A percentile compares a stretch with the other conserved stretches of the same genome.
Conservation (phyloP, 768 basidiomycete genomes). For the Daedalea quercina region DNA sequence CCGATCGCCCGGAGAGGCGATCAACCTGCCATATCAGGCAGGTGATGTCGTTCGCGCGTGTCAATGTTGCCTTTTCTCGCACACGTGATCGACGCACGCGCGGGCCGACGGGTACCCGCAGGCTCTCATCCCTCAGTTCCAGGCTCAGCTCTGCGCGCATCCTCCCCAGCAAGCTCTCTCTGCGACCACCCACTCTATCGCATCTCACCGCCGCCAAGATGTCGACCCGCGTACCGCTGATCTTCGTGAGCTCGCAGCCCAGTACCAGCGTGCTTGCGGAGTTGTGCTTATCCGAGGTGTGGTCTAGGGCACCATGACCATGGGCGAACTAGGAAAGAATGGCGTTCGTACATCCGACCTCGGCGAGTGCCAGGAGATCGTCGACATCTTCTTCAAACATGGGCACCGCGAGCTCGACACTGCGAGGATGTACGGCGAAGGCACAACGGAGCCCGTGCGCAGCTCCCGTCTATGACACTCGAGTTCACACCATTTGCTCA, state of each 20-base stretch:
- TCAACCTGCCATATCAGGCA: background rate
- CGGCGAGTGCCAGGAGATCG: constrained; percentile 34
- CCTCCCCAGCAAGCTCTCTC: background rate
- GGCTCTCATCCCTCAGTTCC: background rate
- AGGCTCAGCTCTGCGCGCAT: background rate
- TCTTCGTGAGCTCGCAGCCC: constrained; percentile 28
- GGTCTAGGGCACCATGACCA: constrained; percentile 41
- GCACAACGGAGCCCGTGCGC: constrained; percentile 48
- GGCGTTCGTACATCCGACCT: constrained; percentile 32
- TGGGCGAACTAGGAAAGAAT: constrained; percentile 35
- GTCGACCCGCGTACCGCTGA: constrained; percentile 32
- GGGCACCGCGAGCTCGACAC: constrained; percentile 46
- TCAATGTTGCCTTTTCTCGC: background rate
- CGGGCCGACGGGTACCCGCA: constrained; percentile 1
- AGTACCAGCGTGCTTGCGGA: background rate
- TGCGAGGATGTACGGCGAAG: constrained; percentile 41
- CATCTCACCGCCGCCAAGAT: constrained; percentile 4
- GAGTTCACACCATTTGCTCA: background rate
- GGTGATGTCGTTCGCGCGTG: background rate
- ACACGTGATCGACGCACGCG: constrained; percentile 4
- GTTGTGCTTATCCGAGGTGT: background rate
- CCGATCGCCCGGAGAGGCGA: background rate
- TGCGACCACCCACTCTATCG: background rate
- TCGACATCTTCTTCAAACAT: constrained; percentile 36
- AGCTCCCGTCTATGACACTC: background rate